These are phyloP conservation scores for Chaetoscypha palmicola DNA, from an alignment of 2,329 filamentous ascomycete species.

Conservation along the genomic window DNA sequence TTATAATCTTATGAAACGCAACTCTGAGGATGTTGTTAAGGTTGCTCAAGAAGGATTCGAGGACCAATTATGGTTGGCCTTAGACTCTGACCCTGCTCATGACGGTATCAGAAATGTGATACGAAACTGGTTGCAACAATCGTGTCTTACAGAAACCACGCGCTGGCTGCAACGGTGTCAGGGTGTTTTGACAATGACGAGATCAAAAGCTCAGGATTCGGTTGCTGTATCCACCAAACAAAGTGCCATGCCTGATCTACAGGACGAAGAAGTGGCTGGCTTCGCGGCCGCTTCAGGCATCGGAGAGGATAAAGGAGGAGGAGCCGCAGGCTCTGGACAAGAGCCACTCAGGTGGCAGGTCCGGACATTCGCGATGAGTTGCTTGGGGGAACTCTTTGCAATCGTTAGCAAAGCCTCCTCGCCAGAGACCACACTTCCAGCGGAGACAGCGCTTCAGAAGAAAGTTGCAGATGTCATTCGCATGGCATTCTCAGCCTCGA, in stretches of 20 bases:
- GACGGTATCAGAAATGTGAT: slow-evolving; percentile 81
- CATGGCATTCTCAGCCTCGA: slow-evolving; percentile 96
- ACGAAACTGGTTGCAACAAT: slow-evolving; percentile 88
- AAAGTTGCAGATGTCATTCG: slow-evolving; percentile 87
- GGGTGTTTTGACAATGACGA: slow-evolving; percentile 79
- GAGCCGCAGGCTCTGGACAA: slow-evolving; percentile 54
- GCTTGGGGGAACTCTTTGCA: slow-evolving; percentile 73
- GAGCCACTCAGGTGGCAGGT: slow-evolving; percentile 95
- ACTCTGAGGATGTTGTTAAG: slow-evolving; percentile 73
- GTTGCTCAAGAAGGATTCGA: slow-evolving; percentile 74
- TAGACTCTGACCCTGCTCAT: slow-evolving; percentile 71
- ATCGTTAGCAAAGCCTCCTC: slow-evolving; percentile 73
- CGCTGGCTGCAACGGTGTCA: slow-evolving; percentile 89
- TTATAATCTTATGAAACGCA: slow-evolving; percentile 90
- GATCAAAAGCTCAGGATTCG: slow-evolving; percentile 53
- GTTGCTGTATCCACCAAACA: slow-evolving; percentile 39
- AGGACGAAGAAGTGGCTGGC: slow-evolving; percentile 94
- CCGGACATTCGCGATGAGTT: slow-evolving; percentile 85
- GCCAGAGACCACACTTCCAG: slow-evolving; percentile 69
- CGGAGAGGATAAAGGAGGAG: slow-evolving; percentile 49
- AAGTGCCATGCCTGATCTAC: slow-evolving; percentile 64
- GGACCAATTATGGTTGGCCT: slow-evolving; percentile 83
- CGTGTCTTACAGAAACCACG: slow-evolving; percentile 69
- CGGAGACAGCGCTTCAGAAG: slow-evolving; percentile 71
- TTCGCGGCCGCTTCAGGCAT: slow-evolving; percentile 69